Conservation (phyloP, 2,329 filamentous ascomycete genomes). For the Verticillium isaacii region DNA sequence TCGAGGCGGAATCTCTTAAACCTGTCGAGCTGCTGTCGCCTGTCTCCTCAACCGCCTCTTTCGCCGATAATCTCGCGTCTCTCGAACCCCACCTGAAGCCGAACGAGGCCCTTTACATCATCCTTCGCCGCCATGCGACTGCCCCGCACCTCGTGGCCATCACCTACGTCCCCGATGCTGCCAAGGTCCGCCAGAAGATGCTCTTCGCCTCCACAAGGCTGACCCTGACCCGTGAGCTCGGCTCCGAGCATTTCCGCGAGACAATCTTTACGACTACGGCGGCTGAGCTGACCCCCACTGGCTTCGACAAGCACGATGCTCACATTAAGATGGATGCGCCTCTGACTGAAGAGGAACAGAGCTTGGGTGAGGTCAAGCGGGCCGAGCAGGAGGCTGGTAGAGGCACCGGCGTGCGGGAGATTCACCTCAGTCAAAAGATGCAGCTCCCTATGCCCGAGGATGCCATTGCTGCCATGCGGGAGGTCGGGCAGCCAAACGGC, state of each 20-base stretch:
- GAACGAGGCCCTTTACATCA: constrained; percentile 66
- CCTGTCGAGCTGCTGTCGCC: constrained; percentile 53
- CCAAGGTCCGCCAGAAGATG: constrained; percentile 82
- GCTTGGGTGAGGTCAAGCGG: constrained; percentile 66
- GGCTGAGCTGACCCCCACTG: constrained; percentile 62
- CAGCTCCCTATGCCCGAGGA: constrained; percentile 57
- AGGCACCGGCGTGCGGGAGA: constrained; percentile 58
- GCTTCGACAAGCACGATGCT: constrained; percentile 68
- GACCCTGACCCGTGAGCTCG: constrained; percentile 71
- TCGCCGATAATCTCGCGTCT: constrained; percentile 58
- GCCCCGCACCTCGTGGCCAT: constrained; percentile 61
- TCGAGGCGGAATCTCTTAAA: constrained; percentile 62
- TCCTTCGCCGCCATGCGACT: constrained; percentile 63
- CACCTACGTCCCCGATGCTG: constrained; percentile 74
- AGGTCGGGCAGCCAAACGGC: constrained; percentile 46
- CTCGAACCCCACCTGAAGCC: constrained; percentile 61
- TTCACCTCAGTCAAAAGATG: constrained; percentile 53
- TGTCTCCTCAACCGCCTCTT: constrained; percentile 47
- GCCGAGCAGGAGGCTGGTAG: constrained; percentile 70
- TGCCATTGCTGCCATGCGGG: constrained; percentile 59
- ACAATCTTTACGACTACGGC: constrained; percentile 67
- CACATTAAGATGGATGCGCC: constrained; percentile 63
- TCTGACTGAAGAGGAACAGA: constrained; percentile 73
- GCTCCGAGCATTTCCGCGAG: constrained; percentile 73
- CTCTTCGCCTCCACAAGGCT: constrained; percentile 75